Base-by-base conservation (phyloP, 169 alveolate genomes). In the Babesia divergens region DNA sequence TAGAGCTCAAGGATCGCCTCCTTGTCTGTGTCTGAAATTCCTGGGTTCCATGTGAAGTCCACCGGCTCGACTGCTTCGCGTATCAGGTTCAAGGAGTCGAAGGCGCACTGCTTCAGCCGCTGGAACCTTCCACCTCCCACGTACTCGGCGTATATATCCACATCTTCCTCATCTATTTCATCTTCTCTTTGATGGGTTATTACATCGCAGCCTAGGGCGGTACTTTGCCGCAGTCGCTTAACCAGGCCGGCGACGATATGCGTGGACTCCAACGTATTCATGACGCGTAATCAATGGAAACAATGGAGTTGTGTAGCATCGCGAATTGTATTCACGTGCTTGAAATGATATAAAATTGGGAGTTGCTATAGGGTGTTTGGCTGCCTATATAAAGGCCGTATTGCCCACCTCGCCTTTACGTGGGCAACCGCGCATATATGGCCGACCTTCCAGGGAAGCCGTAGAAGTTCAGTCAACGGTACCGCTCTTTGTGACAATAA, bases 81-180 rank as follows among this genome's bases (percentile, higher is more conserved):
- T 8, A 77, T 68, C 35, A 77, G 55, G n/a, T 44, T 44, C 16
- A 77, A 53, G 13, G 86, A 72, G 38, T 77, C 86, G 16, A 77
- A 31, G 29, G 86, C 84, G 43, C 82, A 77, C 49, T 77, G 70
- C 50, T 66, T 53, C 22, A 77, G 62, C 86, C 47, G 38, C 26
- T 55, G 52, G 59, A 42, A 67, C 14, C 86, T 55, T 7, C 75
- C 86, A 9, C 62, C 50, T 49, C 35, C 75, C 6, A 67, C 42
- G 32, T 77, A 34, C 35, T 62, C 76, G 38, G 66, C 82, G 54
- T 66, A 77, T 35, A 77, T 47, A 31, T 51, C 74, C 8, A 77
- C 64, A 68, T 77, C 86, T 55, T 56, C 74, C 59, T 77, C 86
- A 20, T 43, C 31, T 38, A 64, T 65, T 14, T 34, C 22, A 38